Evolutionary conservation across 2,329 filamentous ascomycete genomes (phyloP), one percentile per base, ranked within the genome.

Genomic region (Purpureocillium lavendulum): DNA sequence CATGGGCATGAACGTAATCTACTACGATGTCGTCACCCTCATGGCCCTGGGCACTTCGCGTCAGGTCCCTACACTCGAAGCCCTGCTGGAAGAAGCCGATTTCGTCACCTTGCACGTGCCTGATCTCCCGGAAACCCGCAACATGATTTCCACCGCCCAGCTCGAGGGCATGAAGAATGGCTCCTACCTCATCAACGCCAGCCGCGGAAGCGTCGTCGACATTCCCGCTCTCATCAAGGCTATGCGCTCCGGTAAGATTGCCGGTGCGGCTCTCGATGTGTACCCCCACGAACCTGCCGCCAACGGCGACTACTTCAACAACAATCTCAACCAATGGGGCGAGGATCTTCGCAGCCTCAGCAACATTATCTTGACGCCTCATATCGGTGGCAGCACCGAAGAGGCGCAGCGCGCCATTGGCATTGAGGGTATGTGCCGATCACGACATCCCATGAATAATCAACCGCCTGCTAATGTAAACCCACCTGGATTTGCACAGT

Each of bases 1-100:
- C 17, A 95, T 98, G 88, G 92, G 92, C 36, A 96, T 98, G 90
- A 81, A 75, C 13, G 92, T 98, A 55, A 89, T 97, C 54, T 98
- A 96, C 72, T 97, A 94, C 63, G 92, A 98, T 62, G 81, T 95
- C 7, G 66, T 95, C 46, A 94, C 89, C 51, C 73, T 97, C 51
- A 98, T 98, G 92, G 84, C 85, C 33, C 69, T 98, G 59, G 92
- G 92, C 40, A 94, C 85, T 10, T 80, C 90, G 26, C 80, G 75
- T 50, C 92, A 97, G 60, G 84, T 97, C 30, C 69, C 82, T 5
- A 84, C 77, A 1, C 69, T 98, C 16, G 75, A 90, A 26, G 77
- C 73, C 15, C 78, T 98, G 30, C 77, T 98, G 33, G 69, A 75
- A 40, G 70, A 82, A 51, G 80, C 90, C 33, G 92, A 98, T 64